Base-by-base conservation (phyloP, 495 filamentous ascomycete species). In the Antarctomyces pellizariae region DNA sequence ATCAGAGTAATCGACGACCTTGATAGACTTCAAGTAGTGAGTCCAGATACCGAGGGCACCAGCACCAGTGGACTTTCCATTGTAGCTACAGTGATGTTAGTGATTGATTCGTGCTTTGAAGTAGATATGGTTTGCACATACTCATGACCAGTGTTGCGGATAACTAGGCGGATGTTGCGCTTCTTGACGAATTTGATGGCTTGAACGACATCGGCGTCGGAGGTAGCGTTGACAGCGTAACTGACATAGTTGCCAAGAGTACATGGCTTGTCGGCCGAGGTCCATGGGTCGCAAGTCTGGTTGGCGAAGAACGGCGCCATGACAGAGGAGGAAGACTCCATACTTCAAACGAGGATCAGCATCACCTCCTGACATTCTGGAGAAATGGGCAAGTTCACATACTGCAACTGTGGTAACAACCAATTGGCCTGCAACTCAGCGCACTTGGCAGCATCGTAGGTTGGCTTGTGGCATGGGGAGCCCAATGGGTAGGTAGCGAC, bases 221-320 rank as follows among this genome's bases (percentile, higher is more conserved):
- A 24, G 9, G 37, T 44, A 13, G 59, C 54, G 33, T 64, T 56
- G 34, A 68, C 51, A 5, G 56, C 48, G 29, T 73, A 75, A 3
- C 43, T 37, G 5, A 62, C 52, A 42, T 65, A 67, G 37, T 60
- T 66, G 1, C 64, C 69, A 0, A 66, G 40, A 0, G 48, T 53
- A 44, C 70, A 79, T 3, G 55, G 47, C 24, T 44, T 54, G 5
- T 35, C 35, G 2, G 50, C 44, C n/a, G 57, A 41, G 9, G 49
- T 41, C 22, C 62, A 68, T 3, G 67, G 65, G 32, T 62, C 54
- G 39, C 69, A 75, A 24, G 49, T 57, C 14, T 53, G 42, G 38
- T 62, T 64, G 16, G 46, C 28, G 27, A 48, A 61, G 35, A 38
- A 57, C 3, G 53, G 47, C 0, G 47, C 43, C 47, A 59, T 56